These are phyloP conservation scores for Isatis tinctoria DNA, from an alignment of 345 rosid genomes.

Conservation along the genomic window DNA sequence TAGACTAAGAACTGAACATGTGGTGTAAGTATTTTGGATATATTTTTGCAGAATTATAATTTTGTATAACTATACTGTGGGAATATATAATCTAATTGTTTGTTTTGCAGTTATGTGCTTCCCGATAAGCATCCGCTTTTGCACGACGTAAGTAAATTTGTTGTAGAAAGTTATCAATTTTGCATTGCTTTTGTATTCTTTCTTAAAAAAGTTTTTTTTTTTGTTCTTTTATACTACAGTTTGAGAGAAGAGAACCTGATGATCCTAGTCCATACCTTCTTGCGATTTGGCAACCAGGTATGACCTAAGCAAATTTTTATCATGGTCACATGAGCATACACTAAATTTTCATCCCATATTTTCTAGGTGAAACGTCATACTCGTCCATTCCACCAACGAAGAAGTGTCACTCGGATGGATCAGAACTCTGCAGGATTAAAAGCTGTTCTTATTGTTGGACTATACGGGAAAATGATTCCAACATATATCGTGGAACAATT, in stretches of 20 bases:
- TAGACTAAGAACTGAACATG: slow-evolving; percentile 56
- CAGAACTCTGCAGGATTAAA: slow-evolving; percentile 24
- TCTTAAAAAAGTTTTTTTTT: neutral
- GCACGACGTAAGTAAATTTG: slow-evolving; percentile 33
- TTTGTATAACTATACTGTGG: neutral
- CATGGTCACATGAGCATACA: neutral
- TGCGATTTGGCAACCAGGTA: slow-evolving; percentile 64
- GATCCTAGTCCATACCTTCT: slow-evolving; percentile 55
- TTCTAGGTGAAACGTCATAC: slow-evolving; percentile 45
- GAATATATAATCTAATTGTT: neutral
- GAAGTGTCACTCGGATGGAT: slow-evolving; percentile 32
- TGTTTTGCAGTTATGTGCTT: slow-evolving; percentile 51
- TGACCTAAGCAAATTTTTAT: neutral
- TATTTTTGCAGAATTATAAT: neutral
- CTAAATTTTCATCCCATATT: neutral
- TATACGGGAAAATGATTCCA: slow-evolving; percentile 18
- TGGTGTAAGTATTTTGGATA: slow-evolving; percentile 47
- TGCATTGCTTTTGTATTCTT: neutral
- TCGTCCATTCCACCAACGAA: slow-evolving; percentile 30
- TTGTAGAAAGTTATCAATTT: neutral
- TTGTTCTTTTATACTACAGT: slow-evolving; percentile 24
- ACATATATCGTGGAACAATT: slow-evolving; percentile 51
- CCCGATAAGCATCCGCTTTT: slow-evolving; percentile 52
- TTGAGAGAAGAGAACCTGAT: slow-evolving; percentile 44
- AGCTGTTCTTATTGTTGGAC: slow-evolving; percentile 41